Evolutionary conservation across 371 early-diverging fungal species (phyloP), one percentile per base, ranked within the genome.

Genomic region (Mycotypha africana): DNA sequence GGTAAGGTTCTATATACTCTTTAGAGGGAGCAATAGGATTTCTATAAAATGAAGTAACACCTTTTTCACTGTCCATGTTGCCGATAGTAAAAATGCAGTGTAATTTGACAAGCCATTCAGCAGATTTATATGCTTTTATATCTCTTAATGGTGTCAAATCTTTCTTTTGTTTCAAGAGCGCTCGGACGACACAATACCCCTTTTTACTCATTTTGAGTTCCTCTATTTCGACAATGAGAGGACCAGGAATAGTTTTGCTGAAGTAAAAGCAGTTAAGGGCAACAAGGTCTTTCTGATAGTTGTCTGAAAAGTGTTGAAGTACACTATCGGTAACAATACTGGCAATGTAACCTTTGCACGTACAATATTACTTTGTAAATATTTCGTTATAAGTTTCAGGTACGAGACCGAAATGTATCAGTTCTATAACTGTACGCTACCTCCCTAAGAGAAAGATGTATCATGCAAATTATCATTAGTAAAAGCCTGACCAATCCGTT

Each of bases 201-300:
- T 63, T 69, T 2, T 40, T 45, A 28, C 65, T 65, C 48, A 41
- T 54, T 42, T 74, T 74, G 8, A 70, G 33, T 23, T 62, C 57
- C 14, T 58, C 38, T 9, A 74, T 58, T 22, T 66, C 67, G 4
- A 74, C 31, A 25, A 74, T 39, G 19, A 54, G 42, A n/a, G 60
- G 53, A 1, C 61, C 63, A 3, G 53, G 34, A 0, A 40, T 30
- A 2, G 62, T 67, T 28, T 74, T 74, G 37, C 49, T 57, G 21
- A 69, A 49, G 33, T 58, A 74, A 38, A 74, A 74, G 21, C 55
- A 52, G 21, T 74, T 74, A 31, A 74, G 28, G 5, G 74, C 62
- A 23, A 74, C 40, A 3, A 70, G 70, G 34, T 74, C 68, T 3
- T 40, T 36, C 51, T 74, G 74, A 23, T 53, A 24, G 28, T 48